These are phyloP conservation scores for Termitomyces sp. DNA, from an alignment of 768 basidiomycete species.

Conservation along the genomic window DNA sequence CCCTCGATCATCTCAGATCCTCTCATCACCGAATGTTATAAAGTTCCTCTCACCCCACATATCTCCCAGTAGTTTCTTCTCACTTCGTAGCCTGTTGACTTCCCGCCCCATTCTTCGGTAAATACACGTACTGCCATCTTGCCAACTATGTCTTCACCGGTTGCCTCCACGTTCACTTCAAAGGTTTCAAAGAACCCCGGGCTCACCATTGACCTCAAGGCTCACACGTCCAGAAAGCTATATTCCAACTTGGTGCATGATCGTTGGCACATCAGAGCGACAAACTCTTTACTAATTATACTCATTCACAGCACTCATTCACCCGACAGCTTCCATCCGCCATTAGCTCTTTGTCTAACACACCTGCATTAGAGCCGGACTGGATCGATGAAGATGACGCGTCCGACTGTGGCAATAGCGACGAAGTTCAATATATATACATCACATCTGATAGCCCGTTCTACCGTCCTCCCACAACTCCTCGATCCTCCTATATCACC, in stretches of 20 bases:
- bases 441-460: constrained; percentile 38
- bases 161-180: constrained; percentile 14
- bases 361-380: constrained; percentile 18
- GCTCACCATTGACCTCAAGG: constrained; percentile 14
- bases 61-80: not conserved
- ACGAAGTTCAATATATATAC: constrained; percentile 32
- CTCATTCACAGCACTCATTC: constrained; percentile 1
- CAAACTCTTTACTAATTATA: not conserved
- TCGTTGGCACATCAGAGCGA: not conserved
- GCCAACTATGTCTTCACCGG: constrained; percentile 13
- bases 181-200: constrained; percentile 18
- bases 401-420: constrained; percentile 16
- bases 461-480: constrained; percentile 27
- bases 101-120: not conserved
- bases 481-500: constrained; percentile 29
- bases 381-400: constrained; percentile 14
- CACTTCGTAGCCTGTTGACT: not conserved
- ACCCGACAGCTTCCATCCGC: constrained; percentile 7
- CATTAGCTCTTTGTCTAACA: constrained; percentile 13
- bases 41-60: not conserved
- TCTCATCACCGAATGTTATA: constrained; percentile 3
- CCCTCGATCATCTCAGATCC: constrained; percentile 1
- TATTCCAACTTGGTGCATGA: not conserved
- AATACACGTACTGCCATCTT: not conserved
- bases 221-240: not conserved